Conservation (phyloP, 2,329 filamentous ascomycete species). For the Davidsoniella eucalypti region DNA sequence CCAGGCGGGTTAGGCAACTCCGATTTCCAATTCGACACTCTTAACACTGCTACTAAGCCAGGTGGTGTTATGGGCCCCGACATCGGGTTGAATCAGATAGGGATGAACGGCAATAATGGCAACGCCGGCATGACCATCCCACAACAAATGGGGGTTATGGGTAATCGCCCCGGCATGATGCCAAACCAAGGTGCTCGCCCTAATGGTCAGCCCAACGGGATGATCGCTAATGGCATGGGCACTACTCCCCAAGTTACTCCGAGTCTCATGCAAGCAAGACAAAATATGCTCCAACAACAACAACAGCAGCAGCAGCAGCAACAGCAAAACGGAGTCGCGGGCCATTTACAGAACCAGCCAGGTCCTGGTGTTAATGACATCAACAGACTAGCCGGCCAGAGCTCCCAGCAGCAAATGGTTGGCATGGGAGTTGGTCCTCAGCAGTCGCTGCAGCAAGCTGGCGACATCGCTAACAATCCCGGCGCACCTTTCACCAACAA, state of each 20-base stretch:
- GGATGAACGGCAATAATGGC: constrained; percentile 1
- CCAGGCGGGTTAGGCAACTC: constrained; percentile 32
- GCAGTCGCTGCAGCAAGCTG: background rate
- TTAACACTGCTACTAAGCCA: background rate
- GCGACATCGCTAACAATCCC: constrained; percentile 25
- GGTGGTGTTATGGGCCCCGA: constrained; percentile 1
- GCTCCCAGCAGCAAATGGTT: background rate
- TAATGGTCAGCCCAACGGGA: background rate
- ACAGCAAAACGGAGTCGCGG: background rate
- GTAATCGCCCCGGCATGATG: constrained; percentile 1
- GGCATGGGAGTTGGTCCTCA: constrained; percentile 18
- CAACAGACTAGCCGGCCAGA: background rate
- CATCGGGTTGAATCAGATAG: background rate
- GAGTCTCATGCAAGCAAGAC: background rate
- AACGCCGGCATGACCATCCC: background rate
- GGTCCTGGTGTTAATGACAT: background rate
- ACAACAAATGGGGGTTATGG: constrained; percentile 3
- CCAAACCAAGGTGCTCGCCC: background rate
- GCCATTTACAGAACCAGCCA: constrained; percentile 18
- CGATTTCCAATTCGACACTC: constrained; percentile 3
- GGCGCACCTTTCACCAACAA: constrained; percentile 33
- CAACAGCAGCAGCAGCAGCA: background rate
- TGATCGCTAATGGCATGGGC: constrained; percentile 1
- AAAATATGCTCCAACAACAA: background rate
- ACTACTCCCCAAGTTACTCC: background rate